phyloP scores from a whole-genome alignment of 2,329 filamentous ascomycete species.

The Xylaria digitata region DNA sequence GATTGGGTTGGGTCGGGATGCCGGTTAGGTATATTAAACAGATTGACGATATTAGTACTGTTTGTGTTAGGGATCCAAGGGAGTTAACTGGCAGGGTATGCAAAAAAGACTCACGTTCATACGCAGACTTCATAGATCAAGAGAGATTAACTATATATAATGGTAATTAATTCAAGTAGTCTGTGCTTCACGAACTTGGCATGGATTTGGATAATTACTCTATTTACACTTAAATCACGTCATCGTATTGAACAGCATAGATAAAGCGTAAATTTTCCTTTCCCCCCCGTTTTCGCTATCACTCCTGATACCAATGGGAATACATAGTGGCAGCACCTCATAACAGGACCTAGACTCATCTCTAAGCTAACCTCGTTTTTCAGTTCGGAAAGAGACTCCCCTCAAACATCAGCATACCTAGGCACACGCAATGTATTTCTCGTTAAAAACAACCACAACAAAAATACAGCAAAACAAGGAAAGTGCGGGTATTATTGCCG shows the following conservation, averaged over 20 bases:
- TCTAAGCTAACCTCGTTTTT: neutral
- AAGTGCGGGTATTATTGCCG: slow-evolving; percentile 24
- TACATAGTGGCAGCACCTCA: neutral
- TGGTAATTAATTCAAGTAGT: neutral
- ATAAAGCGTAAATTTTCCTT: neutral
- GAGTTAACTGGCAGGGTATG: neutral
- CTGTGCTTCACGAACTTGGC: neutral
- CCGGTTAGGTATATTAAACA: neutral
- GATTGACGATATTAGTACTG: slow-evolving; percentile 26
- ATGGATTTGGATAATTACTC: too few relatives aligned
- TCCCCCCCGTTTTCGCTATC: neutral
- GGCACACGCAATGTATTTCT: neutral
- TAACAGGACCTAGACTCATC: neutral
- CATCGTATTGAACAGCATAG: neutral
- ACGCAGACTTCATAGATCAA: neutral
- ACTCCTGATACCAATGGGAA: too few relatives aligned
- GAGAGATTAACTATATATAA: neutral
- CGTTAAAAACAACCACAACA: neutral
- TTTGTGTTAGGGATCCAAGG: slow-evolving; percentile 19
- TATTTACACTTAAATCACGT: too few relatives aligned
- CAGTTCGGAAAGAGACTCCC: neutral
- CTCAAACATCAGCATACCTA: neutral
- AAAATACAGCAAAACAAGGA: neutral
- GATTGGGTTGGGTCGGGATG: neutral
- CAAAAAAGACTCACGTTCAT: neutral